Evolutionary conservation across 1,284 basidiomycete genomes (phyloP), one percentile per base, ranked within the genome.

Genomic region (Ceratobasidium sp.): DNA sequence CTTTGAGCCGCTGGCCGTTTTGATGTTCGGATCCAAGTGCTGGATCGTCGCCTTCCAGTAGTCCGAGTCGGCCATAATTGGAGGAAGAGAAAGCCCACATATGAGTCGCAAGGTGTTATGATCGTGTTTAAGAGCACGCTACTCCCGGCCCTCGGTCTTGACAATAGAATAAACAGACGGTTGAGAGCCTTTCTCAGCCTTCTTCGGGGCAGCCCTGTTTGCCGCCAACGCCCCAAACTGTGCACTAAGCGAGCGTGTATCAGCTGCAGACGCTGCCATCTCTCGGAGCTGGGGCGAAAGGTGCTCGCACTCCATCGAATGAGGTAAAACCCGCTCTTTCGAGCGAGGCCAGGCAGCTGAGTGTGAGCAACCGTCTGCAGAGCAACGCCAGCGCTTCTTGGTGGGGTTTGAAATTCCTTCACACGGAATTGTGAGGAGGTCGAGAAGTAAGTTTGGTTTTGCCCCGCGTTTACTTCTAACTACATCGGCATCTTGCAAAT

Each of bases 41-140:
- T 31, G 39, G 17, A 65, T 65, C 63, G 49, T 65, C 28, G 31
- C 28, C n/a, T 15, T 7, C 39, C 63, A 65, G 63, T 65, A 47
- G 11, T 6, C 7, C 11, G 37, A 65, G n/a, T 65, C 63, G 26
- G 49, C 11, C 26, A 65, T 65, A 15, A 26, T 65, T 28, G 42
- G 63, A 15, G 63, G 63, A n/a, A 65, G 63, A 15, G 63, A 65
- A 45, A 65, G 63, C n/a, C 42, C 26, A 23, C 63, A 65, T 26
- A 65, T 49, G 49, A 42, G 23, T 8, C 26, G 7, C n/a, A 65
- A 42, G 49, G 23, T 42, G 20, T 15, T 23, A 23, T 65, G 42
- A 23, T 65, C 26, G 23, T 65, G 26, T 11, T 20, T 26, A 23
- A 33, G 45, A 2, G 26, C 28, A 15, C 61, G 42, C 28, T 64